These are phyloP conservation scores for Fraxinus sp. DNA, from an alignment of 305 asterid genomes.

Conservation along the genomic window DNA sequence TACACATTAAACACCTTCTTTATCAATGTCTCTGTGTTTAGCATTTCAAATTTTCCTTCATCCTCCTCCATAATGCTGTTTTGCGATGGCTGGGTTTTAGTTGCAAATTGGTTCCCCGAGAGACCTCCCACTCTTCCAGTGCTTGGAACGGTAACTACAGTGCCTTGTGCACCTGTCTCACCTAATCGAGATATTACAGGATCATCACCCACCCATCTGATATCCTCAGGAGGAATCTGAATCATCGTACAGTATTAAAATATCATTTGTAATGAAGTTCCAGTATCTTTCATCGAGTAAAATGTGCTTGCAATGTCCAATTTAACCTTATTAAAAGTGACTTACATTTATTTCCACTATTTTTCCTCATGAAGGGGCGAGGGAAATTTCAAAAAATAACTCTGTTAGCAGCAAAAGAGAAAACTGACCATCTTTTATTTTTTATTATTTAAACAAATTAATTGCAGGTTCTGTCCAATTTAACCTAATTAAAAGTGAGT, in stretches of 20 bases:
- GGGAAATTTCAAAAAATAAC: background rate
- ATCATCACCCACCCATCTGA: conserved; percentile 85
- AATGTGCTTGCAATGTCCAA: background rate
- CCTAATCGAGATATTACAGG: conserved; percentile 61
- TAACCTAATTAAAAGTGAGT: background rate
- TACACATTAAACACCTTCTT: conserved; percentile 52
- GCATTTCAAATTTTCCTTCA: conserved; percentile 70
- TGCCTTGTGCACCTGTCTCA: conserved; percentile 34
- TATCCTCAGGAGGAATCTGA: conserved; percentile 79
- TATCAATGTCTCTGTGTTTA: conserved; percentile 80
- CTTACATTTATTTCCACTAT: background rate
- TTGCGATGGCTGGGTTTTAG: conserved; percentile 48
- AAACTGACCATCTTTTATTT: background rate
- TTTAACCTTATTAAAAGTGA: background rate
- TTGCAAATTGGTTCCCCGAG: conserved; percentile 43
- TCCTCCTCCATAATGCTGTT: conserved; percentile 50
- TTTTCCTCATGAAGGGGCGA: background rate
- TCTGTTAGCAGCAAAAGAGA: background rate
- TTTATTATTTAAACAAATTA: background rate
- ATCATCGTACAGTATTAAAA: conserved; percentile 15
- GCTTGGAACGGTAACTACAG: conserved; percentile 37
- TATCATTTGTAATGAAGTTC: conserved; percentile 16
- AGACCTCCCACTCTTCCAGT: conserved; percentile 55
- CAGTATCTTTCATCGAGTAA: conserved; percentile 1
- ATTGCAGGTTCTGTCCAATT: background rate